phyloP scores from a whole-genome alignment of 352 stramenopile genomes.

The Phytophthora pinifolia region DNA sequence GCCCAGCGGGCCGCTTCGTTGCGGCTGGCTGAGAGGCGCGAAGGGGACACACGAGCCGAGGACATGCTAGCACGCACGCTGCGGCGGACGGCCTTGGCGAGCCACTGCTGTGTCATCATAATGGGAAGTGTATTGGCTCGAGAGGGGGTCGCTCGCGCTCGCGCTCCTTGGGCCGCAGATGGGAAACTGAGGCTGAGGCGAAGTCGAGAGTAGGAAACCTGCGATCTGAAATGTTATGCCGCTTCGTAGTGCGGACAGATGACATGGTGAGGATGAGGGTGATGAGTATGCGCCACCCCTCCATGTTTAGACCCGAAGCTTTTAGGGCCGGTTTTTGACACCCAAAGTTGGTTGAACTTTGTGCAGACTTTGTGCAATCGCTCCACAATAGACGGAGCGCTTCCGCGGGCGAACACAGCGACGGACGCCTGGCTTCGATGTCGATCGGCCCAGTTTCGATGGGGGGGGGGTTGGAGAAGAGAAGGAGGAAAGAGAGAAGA shows the following conservation, averaged over 20 bases:
- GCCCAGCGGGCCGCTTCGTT: conserved; percentile 26
- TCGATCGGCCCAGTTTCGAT: neutral
- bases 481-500: too few species aligned
- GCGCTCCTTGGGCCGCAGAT: conserved; percentile 19
- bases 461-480: neutral
- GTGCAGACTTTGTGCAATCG: conserved; percentile 17
- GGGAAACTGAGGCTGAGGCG: conserved; percentile 33
- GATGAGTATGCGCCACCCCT: conserved; percentile 5
- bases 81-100: conserved; percentile 56
- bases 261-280: neutral
- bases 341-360: conserved; percentile 22
- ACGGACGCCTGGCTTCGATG: neutral
- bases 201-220: conserved; percentile 3
- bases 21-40: conserved; percentile 7
- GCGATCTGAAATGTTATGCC: conserved; percentile 19
- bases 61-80: conserved; percentile 40
- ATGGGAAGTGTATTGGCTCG: conserved; percentile 8
- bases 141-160: neutral
- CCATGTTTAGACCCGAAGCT: conserved; percentile 13
- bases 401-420: conserved; percentile 8
- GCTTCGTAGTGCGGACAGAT: conserved; percentile 12
- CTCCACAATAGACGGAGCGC: conserved; percentile 27
- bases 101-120: conserved; percentile 71
- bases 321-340: conserved; percentile 19
- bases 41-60: conserved; percentile 12